A percentile compares a stretch with the other conserved stretches of the same genome.
Conservation (phyloP, 2,329 filamentous ascomycete genomes). For the Trichoderma arundinaceum region DNA sequence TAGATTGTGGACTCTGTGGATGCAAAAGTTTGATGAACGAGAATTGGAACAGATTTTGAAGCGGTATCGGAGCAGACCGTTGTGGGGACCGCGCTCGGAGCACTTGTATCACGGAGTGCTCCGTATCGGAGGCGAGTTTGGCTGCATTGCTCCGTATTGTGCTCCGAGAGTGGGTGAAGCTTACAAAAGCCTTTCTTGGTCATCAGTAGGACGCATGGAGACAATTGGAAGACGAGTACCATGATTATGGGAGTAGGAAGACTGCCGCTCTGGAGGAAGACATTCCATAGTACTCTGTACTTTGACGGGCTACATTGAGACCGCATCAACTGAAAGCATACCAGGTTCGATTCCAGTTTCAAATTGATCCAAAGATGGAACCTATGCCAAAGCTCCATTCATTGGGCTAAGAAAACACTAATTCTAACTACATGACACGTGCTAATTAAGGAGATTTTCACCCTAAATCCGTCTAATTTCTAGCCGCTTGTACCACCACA, state of each 20-base stretch:
- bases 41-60: slow-evolving; percentile 8
- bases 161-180: slow-evolving; percentile 11
- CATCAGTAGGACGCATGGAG: too few species aligned
- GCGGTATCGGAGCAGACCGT: slow-evolving; percentile 24
- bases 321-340: too few species aligned
- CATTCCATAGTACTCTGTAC: too few species aligned
- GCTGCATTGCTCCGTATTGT: slow-evolving; percentile 3
- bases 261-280: too few species aligned
- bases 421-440: slow-evolving; percentile 18
- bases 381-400: too few species aligned
- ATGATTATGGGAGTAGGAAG: neutral
- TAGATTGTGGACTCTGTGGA: slow-evolving; percentile 16
- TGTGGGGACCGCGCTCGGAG: slow-evolving; percentile 9
- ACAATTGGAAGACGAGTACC: neutral
- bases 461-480: neutral
- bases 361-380: too few species aligned
- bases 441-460: neutral
- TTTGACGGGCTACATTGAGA: too few species aligned
- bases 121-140: slow-evolving; percentile 4
- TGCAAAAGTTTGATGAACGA: neutral
- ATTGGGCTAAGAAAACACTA: neutral
- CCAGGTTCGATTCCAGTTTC: too few species aligned
- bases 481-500: slow-evolving; percentile 3
- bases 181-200: neutral
- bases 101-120: slow-evolving; percentile 12